phyloP scores from a whole-genome alignment of 2,329 filamentous ascomycete species.

The Colletotrichum acutatum region DNA sequence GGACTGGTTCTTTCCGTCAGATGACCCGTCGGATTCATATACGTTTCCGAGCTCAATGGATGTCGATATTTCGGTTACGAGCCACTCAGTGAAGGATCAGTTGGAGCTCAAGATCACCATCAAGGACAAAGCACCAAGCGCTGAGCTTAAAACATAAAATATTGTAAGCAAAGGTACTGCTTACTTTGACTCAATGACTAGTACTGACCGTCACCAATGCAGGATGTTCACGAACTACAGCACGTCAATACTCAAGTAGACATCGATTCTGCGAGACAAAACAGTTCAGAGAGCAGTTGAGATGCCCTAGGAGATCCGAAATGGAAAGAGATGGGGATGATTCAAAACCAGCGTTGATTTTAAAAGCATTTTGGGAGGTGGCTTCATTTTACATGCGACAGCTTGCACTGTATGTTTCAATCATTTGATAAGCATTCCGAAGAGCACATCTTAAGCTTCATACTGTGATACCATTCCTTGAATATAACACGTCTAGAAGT shows the following conservation, averaged over 20 bases:
- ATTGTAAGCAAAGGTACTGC: background rate
- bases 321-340: background rate
- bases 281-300: too few species aligned
- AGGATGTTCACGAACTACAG: background rate
- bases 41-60: slow-evolving; percentile 23
- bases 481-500: too few species aligned
- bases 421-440: background rate
- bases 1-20: slow-evolving; percentile 10
- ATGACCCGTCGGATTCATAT: slow-evolving; percentile 12
- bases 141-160: background rate
- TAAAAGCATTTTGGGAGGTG: background rate
- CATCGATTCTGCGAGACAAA: too few species aligned
- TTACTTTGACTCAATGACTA: background rate
- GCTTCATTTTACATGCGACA: background rate
- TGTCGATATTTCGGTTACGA: slow-evolving; percentile 14
- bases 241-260: too few species aligned
- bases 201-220: background rate
- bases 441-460: too few species aligned
- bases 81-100: slow-evolving; percentile 10
- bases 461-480: too few species aligned
- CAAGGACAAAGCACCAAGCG: background rate
- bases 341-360: background rate
- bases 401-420: background rate
- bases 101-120: slow-evolving; percentile 13
- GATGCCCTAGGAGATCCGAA: too few species aligned